These are phyloP conservation scores for Geosmithia morbida DNA, from an alignment of 2,329 filamentous ascomycete genomes.

Conservation along the genomic window DNA sequence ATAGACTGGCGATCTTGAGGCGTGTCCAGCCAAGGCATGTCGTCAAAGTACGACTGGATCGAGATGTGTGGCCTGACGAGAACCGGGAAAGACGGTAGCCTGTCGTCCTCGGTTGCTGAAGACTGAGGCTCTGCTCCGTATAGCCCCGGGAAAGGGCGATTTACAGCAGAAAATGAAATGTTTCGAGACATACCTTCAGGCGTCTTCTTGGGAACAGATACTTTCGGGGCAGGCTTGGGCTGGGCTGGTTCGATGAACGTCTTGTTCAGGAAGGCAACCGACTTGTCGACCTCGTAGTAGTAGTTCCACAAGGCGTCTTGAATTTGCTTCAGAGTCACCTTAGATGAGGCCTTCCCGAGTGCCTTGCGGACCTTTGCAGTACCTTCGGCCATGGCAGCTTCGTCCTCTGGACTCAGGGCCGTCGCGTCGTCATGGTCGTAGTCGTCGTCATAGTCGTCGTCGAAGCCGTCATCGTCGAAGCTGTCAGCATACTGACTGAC, in stretches of 20 bases:
- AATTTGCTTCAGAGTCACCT: slow-evolving; percentile 51
- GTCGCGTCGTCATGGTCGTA: slow-evolving; percentile 8
- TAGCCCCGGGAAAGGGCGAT: slow-evolving; percentile 10
- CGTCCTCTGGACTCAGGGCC: slow-evolving; percentile 32
- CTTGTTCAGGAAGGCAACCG: slow-evolving; percentile 65
- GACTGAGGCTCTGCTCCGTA: slow-evolving; percentile 16
- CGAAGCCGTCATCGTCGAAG: slow-evolving; percentile 30
- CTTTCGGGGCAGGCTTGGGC: slow-evolving; percentile 22
- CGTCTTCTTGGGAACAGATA: slow-evolving; percentile 13
- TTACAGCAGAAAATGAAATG: slow-evolving; percentile 16
- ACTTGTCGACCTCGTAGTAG: slow-evolving; percentile 83
- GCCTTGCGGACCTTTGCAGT: slow-evolving; percentile 51
- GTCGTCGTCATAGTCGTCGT: slow-evolving; percentile 35
- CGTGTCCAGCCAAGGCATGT: slow-evolving; percentile 73
- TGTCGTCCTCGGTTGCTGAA: background rate
- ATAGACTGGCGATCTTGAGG: slow-evolving; percentile 51
- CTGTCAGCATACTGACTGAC: slow-evolving; percentile 12
- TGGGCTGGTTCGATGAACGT: slow-evolving; percentile 33
- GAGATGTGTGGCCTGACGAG: background rate
- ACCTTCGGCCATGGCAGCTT: slow-evolving; percentile 42
- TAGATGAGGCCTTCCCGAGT: slow-evolving; percentile 44
- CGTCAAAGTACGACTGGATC: slow-evolving; percentile 43
- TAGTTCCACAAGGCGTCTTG: slow-evolving; percentile 91
- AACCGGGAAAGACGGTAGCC: background rate
- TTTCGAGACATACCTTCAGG: slow-evolving; percentile 24